Conservation (phyloP, 108 stramenopile species). For the Bacterosira constricta region DNA sequence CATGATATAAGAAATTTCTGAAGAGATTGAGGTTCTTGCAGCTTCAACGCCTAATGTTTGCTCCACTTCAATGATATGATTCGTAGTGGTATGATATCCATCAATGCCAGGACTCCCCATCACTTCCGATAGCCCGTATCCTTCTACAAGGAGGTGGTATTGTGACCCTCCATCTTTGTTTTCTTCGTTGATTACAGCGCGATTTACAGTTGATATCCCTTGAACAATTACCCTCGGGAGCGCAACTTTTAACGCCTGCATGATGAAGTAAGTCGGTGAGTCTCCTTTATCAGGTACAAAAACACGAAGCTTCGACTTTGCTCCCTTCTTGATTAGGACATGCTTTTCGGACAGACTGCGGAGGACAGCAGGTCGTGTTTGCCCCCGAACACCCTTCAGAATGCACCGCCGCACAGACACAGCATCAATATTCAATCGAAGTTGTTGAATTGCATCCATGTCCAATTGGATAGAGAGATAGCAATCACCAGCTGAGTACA, state of each 20-base stretch:
- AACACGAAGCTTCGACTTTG: conserved; percentile 80
- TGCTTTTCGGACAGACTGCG: conserved; percentile 72
- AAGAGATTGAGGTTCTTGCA: conserved; percentile 89
- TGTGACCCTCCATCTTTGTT: conserved; percentile 66
- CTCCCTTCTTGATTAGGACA: conserved; percentile 72
- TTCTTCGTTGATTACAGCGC: conserved; percentile 98
- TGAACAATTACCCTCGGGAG: conserved; percentile 95
- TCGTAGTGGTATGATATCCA: conserved; percentile 88
- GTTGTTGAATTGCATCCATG: conserved; percentile 83
- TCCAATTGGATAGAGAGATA: conserved; percentile 95
- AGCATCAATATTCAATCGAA: conserved; percentile 92
- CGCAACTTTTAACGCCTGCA: conserved; percentile 92
- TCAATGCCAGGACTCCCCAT: conserved; percentile 96
- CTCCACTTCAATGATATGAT: conserved; percentile 97
- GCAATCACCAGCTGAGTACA: conserved; percentile 76
- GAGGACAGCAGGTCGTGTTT: conserved; percentile 77
- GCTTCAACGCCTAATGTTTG: conserved; percentile 96
- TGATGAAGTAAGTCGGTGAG: conserved; percentile 74
- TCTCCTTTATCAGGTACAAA: conserved; percentile 78
- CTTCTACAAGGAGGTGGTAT: conserved; percentile 96
- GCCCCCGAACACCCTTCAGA: conserved; percentile 71
- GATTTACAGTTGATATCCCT: conserved; percentile 92
- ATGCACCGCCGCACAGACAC: conserved; percentile 79
- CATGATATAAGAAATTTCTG: conserved; percentile 97
- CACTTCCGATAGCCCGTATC: conserved; percentile 94